These are phyloP conservation scores for Sclerotinia glacialis DNA, from an alignment of 2,329 filamentous ascomycete genomes.

Conservation along the genomic window DNA sequence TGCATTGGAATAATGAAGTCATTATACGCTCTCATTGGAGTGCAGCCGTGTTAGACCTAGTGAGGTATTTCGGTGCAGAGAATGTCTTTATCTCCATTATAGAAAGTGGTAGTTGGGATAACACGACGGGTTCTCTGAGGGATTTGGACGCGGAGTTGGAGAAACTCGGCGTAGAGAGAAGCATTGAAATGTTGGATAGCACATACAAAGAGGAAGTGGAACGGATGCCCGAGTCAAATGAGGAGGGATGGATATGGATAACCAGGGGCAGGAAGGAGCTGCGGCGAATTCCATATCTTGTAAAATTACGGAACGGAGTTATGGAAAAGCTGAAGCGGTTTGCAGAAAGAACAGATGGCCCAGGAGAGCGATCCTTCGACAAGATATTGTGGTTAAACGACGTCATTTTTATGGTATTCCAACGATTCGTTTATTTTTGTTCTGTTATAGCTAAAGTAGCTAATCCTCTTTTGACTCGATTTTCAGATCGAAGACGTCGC, in stretches of 20 bases:
- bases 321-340: constrained; percentile 57
- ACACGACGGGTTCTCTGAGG: constrained; percentile 61
- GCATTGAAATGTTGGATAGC: constrained; percentile 52
- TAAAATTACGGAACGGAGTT: constrained; percentile 60
- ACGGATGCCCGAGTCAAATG: constrained; percentile 6
- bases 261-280: constrained; percentile 51
- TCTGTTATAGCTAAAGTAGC: background rate
- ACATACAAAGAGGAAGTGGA: constrained; percentile 57
- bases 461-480: background rate
- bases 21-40: constrained; percentile 62
- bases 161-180: constrained; percentile 50
- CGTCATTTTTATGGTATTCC: constrained; percentile 56
- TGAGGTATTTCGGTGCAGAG: constrained; percentile 53
- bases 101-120: constrained; percentile 68
- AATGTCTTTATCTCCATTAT: constrained; percentile 67
- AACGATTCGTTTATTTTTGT: background rate
- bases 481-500: constrained; percentile 53
- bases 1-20: constrained; percentile 64
- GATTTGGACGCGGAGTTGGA: constrained; percentile 55
- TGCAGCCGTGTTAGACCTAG: constrained; percentile 55
- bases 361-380: constrained; percentile 45
- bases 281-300: constrained; percentile 67
- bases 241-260: constrained; percentile 56
- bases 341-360: constrained; percentile 29
- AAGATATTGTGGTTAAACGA: constrained; percentile 62